Evolutionary conservation across 129 eudicot genomes (phyloP), one percentile per base, ranked within the genome.

Genomic region (Mikania micrantha): DNA sequence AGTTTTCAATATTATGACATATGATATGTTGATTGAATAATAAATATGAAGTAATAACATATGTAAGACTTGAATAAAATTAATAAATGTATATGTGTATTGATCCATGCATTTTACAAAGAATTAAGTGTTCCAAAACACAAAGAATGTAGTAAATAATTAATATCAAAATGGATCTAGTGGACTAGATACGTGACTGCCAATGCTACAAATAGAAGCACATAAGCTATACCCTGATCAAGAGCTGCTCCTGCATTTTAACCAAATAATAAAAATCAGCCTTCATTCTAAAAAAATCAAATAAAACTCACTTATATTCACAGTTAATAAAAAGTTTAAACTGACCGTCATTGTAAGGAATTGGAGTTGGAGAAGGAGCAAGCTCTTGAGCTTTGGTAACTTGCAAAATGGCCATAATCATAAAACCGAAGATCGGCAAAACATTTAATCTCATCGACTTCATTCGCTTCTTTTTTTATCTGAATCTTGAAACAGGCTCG

Each of bases 211-310:
- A 80, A 47, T 28, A 85, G 77, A 52, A 85, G 85, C 21, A 79
- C 25, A 70, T 79, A 85, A 60, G 88, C 91, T 41, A 85, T 68
- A 70, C 83, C 91, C 79, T 85, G 91, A 76, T 85, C 91, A 68
- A 85, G 74, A 13, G 83, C 75, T 3, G 91, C 63, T 56, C 90
- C 89, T 84, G 83, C 83, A 80, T 32, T 56, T 32, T 58, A 11
- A 58, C 67, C 45, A 58, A 54, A 24, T 54, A 22, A 47, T 35
- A 61, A 47, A 32, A 47, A 61, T 61, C 61, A 61, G 50, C 48
- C 41, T 47, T 48, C 59, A 24, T 60, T 60, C 38, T 41, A 61
- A 62, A 61, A 17, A 27, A 17, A 1, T 4, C 0, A 9, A 15
- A 3, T n/a, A 25, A 9, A n/a, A 66, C 9, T 25, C 48, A 3